Evolutionary conservation across 257 asterid genomes (phyloP).

Genomic region (Petrea volubilis): DNA sequence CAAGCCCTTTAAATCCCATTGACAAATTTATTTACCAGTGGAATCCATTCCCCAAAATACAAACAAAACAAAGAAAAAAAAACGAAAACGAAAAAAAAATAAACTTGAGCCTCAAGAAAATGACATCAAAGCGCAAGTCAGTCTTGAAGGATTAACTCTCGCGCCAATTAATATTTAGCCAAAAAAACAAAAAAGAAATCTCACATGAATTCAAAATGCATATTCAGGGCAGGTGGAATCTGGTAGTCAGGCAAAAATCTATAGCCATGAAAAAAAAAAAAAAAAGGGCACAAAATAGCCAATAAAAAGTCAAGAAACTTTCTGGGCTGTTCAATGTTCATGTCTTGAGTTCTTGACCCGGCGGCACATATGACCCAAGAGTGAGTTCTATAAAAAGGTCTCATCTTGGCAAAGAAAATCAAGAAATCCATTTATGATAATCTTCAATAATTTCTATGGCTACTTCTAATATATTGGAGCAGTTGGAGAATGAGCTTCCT

Average conservation of each 20-base stretch:
- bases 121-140: background rate
- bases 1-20: too few species aligned
- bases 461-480: constrained; percentile 32
- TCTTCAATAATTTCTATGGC: too few species aligned
- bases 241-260: too few species aligned
- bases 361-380: background rate
- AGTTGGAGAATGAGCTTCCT: constrained; percentile 58
- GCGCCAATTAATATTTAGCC: background rate
- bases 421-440: background rate
- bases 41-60: too few species aligned
- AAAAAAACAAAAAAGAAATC: background rate
- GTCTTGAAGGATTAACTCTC: too few species aligned
- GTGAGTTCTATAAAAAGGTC: background rate
- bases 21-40: too few species aligned
- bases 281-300: background rate
- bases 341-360: constrained; percentile 15
- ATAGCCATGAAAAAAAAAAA: background rate
- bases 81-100: too few species aligned
- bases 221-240: constrained; percentile 1
- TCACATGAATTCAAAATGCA: background rate
- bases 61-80: too few species aligned
- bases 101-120: background rate
- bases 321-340: too few species aligned
- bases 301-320: background rate
- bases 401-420: background rate